Conservation (phyloP, 306 rosid species). For the Castanopsis chinensis region DNA sequence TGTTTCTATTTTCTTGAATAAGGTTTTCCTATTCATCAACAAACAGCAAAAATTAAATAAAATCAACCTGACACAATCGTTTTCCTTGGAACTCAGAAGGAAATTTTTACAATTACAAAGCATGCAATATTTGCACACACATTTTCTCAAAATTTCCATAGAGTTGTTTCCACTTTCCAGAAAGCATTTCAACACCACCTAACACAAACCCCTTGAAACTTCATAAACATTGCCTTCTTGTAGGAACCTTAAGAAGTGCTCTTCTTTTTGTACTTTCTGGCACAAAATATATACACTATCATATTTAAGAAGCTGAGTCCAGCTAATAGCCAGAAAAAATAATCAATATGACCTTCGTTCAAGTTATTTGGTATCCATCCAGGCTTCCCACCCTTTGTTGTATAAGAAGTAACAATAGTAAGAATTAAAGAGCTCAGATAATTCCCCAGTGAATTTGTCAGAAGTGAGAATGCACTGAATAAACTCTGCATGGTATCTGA, state of each 20-base stretch:
- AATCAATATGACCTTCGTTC: conserved; percentile 40
- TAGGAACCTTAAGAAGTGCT: conserved; percentile 2
- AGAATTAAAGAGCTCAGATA: conserved; percentile 32
- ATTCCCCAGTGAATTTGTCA: conserved; percentile 24
- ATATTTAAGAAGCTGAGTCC: conserved; percentile 33
- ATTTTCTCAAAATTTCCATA: no score
- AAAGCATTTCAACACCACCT: no score
- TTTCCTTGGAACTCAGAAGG: no score
- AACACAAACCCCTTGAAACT: no score
- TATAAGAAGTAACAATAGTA: conserved; percentile 5
- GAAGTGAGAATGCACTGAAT: conserved; percentile 33
- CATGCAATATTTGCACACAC: no score
- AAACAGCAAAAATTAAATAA: no score
- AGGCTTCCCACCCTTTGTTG: conserved; percentile 7
- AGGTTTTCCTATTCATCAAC: no score
- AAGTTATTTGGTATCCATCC: conserved; percentile 39
- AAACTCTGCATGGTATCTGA: conserved; percentile 30
- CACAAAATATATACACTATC: conserved; percentile 26
- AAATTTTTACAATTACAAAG: no score
- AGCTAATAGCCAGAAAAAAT: conserved; percentile 34
- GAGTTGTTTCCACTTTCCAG: no score
- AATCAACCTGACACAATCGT: no score
- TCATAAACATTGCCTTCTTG: no score
- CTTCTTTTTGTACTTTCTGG: conserved; percentile 20
- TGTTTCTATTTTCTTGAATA: no score